phyloP scores from a whole-genome alignment of 176 grass and related monocot genomes.

The Paspalum vaginatum region DNA sequence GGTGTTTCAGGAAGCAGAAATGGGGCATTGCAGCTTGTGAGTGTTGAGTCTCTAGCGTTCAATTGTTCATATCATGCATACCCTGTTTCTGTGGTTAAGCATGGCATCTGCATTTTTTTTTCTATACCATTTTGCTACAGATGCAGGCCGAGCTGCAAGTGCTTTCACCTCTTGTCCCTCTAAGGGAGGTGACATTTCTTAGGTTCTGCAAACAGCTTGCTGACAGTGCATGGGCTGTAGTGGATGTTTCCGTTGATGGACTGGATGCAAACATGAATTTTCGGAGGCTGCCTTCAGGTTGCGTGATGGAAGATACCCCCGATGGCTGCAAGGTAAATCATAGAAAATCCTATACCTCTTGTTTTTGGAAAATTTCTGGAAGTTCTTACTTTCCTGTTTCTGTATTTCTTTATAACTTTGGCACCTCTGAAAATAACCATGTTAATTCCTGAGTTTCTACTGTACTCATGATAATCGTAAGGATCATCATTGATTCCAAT shows the following conservation, averaged over 20 bases:
- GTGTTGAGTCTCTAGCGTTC: conserved; percentile 30
- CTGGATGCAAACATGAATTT: conserved; percentile 55
- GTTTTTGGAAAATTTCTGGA: not conserved
- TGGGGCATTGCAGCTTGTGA: conserved; percentile 92
- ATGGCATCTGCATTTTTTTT: conserved; percentile 22
- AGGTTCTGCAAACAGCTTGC: conserved; percentile 81
- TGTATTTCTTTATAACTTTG: conserved; percentile 9
- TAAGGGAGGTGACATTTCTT: conserved; percentile 73
- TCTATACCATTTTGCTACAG: conserved; percentile 47
- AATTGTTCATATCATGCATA: not conserved
- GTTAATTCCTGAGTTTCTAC: conserved; percentile 4
- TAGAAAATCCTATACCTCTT: not conserved
- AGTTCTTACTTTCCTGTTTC: conserved; percentile 1
- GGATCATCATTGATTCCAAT: conserved; percentile 31
- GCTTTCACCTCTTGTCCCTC: conserved; percentile 82
- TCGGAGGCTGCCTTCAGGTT: conserved; percentile 84
- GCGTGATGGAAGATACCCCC: conserved; percentile 72
- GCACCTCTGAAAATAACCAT: not conserved
- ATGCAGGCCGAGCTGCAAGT: conserved; percentile 91
- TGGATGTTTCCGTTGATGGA: conserved; percentile 87
- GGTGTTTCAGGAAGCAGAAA: conserved; percentile 75
- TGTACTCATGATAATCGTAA: conserved; percentile 10
- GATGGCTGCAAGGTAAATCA: conserved; percentile 80
- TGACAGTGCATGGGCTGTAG: conserved; percentile 78
- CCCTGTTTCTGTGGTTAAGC: not conserved